These are phyloP conservation scores for Spizellomyces punctatus DNA, from an alignment of 192 early-diverging fungal species.

Conservation along the genomic window DNA sequence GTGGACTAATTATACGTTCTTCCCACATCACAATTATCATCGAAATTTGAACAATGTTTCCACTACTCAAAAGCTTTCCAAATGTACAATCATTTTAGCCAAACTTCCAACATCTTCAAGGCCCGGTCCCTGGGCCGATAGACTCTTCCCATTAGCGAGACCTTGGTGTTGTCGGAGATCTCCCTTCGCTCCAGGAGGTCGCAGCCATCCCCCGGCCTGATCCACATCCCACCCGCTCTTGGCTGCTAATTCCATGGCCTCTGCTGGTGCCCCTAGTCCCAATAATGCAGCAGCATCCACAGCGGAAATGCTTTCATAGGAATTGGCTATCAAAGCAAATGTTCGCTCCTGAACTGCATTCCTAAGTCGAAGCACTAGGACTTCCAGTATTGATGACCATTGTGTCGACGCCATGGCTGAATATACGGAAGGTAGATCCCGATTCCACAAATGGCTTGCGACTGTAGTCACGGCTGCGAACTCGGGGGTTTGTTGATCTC, in stretches of 20 bases:
- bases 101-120: no score
- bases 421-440: slow-evolving; percentile 4
- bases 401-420: neutral
- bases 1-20: no score
- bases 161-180: no score
- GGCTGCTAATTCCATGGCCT: neutral
- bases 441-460: neutral
- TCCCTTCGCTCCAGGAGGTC: neutral
- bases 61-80: no score
- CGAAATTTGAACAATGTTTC: no score
- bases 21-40: no score
- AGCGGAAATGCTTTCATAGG: slow-evolving; percentile 12
- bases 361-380: neutral
- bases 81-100: no score
- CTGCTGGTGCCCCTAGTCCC: neutral
- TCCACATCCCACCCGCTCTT: neutral
- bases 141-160: no score
- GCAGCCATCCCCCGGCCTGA: neutral
- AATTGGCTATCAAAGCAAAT: neutral
- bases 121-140: no score
- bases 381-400: neutral
- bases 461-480: neutral
- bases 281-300: slow-evolving; percentile 5
- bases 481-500: neutral
- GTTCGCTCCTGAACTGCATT: slow-evolving; percentile 9